Base-by-base conservation (phyloP, 371 early-diverging fungal species). In the Lichtheimia ornata region DNA sequence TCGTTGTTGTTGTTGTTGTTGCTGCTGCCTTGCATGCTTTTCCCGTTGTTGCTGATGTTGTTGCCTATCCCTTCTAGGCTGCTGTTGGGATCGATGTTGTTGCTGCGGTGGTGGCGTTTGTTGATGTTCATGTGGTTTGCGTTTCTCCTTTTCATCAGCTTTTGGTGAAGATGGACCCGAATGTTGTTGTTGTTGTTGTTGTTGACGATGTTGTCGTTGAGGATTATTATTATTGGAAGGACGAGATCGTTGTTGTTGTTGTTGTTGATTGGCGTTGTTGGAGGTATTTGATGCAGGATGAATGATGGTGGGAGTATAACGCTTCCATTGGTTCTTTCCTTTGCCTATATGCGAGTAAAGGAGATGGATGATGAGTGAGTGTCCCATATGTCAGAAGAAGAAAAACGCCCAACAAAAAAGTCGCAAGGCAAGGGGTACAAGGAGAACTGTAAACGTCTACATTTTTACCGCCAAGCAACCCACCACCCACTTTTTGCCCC, bases 261-360 rank as follows among this genome's bases (percentile, higher is more conserved):
- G 56, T 56, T 20, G 66, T 59, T 28, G 61, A 43, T 54, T 53
- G 28, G 53, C 43, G 40, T 65, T 59, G 4, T 53, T 25, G 35
- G 51, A 28, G 20, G 78, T 73, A 11, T 76, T 56, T 27, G 79
- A 68, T 17, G 75, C 53, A 20, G 83, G 68, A 56, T 86, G 86
- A 11, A 79, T 83, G 57, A 86, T 82, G 28, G 79, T 84, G 56
- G 86, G 84, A 27, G 86, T 84, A 56, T 71, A 76, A 22, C 81
- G 79, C 22, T 81, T 83, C 83, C 86, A 83, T 70, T 82, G 84
- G 41, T 82, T 81, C 66, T 83, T 86, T 58, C 74, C 79, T 73
- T 76, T 77, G 45, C 59, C 64, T 65, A 35, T 65, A 35, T 9
- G 28, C 4, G 9, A 22, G 22, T 6, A 9, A 11, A 35, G 35